Percentiles rank a stretch among this genome's conserved stretches.
Evolutionary conservation across 306 rosid species (phyloP).

Genomic region (Comarum palustre): DNA sequence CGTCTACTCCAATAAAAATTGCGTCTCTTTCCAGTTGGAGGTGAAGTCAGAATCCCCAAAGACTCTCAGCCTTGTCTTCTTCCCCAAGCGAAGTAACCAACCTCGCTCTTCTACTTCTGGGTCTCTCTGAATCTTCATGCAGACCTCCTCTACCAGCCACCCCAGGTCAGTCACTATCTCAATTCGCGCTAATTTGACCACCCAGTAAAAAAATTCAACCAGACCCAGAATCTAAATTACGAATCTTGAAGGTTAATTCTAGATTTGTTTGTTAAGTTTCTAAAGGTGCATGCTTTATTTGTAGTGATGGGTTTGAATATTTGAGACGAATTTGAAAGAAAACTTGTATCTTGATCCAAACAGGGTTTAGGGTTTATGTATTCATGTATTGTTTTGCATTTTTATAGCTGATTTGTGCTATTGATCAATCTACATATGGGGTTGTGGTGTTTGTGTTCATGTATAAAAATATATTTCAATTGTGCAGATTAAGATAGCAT

Average conservation of each 20-base stretch:
- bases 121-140: not conserved
- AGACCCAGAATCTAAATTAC: not conserved
- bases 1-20: too few relatives aligned
- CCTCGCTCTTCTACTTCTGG: slow-evolving; percentile 13
- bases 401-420: not conserved
- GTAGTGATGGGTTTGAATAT: not conserved
- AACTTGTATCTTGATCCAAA: not conserved
- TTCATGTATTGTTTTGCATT: slow-evolving; percentile 5
- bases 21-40: not conserved
- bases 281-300: not conserved
- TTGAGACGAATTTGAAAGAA: not conserved
- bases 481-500: slow-evolving; percentile 36
- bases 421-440: not conserved
- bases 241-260: not conserved
- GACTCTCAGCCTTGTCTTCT: not conserved
- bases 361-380: slow-evolving; percentile 19
- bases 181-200: slow-evolving; percentile 3
- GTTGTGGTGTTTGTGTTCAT: slow-evolving; percentile 8
- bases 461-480: not conserved
- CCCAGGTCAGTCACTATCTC: slow-evolving; percentile 13
- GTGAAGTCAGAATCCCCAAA: not conserved
- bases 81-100: slow-evolving; percentile 21
- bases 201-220: slow-evolving; percentile 16
- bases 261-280: not conserved
- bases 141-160: slow-evolving; percentile 4